Base-by-base conservation (phyloP, 108 stramenopile genomes). In the Mediolabrus comicus region DNA sequence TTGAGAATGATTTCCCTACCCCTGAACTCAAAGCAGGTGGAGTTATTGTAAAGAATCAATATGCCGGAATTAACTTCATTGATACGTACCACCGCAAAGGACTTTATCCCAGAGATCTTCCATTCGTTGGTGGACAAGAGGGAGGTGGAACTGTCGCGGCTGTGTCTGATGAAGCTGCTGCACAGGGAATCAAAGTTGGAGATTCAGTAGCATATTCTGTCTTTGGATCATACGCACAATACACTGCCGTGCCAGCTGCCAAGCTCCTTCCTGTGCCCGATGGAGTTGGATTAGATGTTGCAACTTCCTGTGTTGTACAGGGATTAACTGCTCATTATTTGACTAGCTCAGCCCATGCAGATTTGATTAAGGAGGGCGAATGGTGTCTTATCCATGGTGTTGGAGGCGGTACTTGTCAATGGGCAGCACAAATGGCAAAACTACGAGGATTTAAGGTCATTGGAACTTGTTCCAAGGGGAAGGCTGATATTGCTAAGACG, bases 21-120 rank as follows among this genome's bases (percentile, higher is more conserved):
- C 85, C 88, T 22, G 17, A 60, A 34, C 29, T 83, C 31, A 63
- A 54, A 19, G 74, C 72, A 28, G 84, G 83, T n/a, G 61, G 84
- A 59, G 86, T 89, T 14, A 67, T 92, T 27, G 78, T 92, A 6
- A 72, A 82, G 65, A 92, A 92, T 71, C 61, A 86, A 59, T 89
- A 30, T 66, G 85, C 87, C 12, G 88, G 91, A 14, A 62, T 92
- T 17, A 92, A 92, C 74, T 92, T 92, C 58, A 89, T 89, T 56
- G 88, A 89, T 62, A 92, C 91, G 0, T 92, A 92, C 65, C 83
- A 84, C 65, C 85, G 91, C 56, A 74, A 63, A 19, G 91, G 91
- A 24, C 77, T 92, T 24, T 92, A 92, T 71, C 80, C 85, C 25
- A 75, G 79, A 35, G 65, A 68, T 25, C 49, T 75, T 43, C 91